A percentile compares a stretch with the other conserved stretches of the same genome.
phyloP scores from a whole-genome alignment of 2,329 filamentous ascomycete species.

The Conoideocrella luteorostrata region DNA sequence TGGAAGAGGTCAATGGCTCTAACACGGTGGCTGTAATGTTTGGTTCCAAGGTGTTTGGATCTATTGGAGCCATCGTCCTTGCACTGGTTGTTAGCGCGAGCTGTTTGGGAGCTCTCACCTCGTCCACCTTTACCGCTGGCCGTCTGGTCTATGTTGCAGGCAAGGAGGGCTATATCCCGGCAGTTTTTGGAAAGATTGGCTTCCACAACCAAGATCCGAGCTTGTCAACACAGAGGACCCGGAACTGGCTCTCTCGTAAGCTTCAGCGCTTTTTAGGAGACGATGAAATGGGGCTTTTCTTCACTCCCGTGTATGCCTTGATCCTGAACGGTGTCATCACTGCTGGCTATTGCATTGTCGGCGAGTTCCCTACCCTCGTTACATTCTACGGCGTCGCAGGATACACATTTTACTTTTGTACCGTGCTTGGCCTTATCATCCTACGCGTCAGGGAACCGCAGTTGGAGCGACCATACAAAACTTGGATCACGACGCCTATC shows the following conservation, averaged over 20 bases:
- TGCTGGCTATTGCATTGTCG: constrained; percentile 70
- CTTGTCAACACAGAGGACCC: constrained; percentile 39
- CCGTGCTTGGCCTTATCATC: constrained; percentile 87
- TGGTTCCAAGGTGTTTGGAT: constrained; percentile 82
- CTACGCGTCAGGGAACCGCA: constrained; percentile 80
- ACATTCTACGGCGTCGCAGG: constrained; percentile 97
- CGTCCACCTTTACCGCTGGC: constrained; percentile 86
- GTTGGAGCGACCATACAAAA: constrained; percentile 85
- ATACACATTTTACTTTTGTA: constrained; percentile 95
- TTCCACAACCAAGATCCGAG: constrained; percentile 42
- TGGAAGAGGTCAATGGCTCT: constrained; percentile 70
- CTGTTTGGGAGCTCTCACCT: constrained; percentile 92
- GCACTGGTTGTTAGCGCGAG: constrained; percentile 85
- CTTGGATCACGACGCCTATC: constrained; percentile 95
- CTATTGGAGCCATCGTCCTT: constrained; percentile 72
- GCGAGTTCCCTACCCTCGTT: constrained; percentile 84
- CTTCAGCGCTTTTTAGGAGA: constrained; percentile 65
- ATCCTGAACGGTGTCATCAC: constrained; percentile 73
- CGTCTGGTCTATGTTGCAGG: constrained; percentile 89
- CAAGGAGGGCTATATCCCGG: constrained; percentile 89
- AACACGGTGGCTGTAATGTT: constrained; percentile 98
- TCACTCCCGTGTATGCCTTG: constrained; percentile 90
- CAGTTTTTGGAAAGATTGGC: constrained; percentile 76
- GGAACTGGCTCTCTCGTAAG: constrained; percentile 51
- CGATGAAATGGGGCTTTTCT: constrained; percentile 73